These are phyloP conservation scores for Pelargonium australe DNA, from an alignment of 441 rosid species.

Conservation along the genomic window DNA sequence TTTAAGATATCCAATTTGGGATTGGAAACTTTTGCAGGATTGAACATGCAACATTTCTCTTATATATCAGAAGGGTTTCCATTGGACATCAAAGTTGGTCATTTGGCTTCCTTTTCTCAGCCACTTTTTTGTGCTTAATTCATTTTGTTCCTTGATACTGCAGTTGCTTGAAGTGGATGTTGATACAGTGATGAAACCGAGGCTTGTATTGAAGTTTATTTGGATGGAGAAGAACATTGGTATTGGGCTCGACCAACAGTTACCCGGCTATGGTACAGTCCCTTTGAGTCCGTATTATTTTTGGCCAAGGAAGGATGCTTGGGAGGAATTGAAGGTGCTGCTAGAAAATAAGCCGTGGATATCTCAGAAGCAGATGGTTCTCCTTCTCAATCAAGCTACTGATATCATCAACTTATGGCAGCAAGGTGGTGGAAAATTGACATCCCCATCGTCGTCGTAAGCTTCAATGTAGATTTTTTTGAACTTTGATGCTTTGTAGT, in stretches of 20 bases:
- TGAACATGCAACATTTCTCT: no score
- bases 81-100: not conserved
- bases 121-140: not conserved
- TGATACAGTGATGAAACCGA: slow-evolving; percentile 63
- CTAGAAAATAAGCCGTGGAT: slow-evolving; percentile 88
- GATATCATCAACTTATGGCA: slow-evolving; percentile 85
- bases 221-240: slow-evolving; percentile 90
- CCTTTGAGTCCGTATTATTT: slow-evolving; percentile 81
- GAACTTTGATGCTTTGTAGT: not conserved
- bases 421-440: slow-evolving; percentile 40
- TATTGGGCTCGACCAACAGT: slow-evolving; percentile 58
- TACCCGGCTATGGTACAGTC: slow-evolving; percentile 68
- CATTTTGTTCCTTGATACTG: slow-evolving; percentile 8
- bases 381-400: slow-evolving; percentile 82
- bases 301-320: slow-evolving; percentile 82
- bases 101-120: not conserved
- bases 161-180: slow-evolving; percentile 68
- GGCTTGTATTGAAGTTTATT: slow-evolving; percentile 66
- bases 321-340: slow-evolving; percentile 72
- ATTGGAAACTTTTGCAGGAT: no score
- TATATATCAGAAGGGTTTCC: no score
- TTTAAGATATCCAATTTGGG: no score
- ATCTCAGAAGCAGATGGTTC: slow-evolving; percentile 57
- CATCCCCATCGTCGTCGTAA: slow-evolving; percentile 12
- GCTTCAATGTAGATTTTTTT: not conserved